Conservation (phyloP, 2,329 filamentous ascomycete genomes). For the Setomelanomma holmii region DNA sequence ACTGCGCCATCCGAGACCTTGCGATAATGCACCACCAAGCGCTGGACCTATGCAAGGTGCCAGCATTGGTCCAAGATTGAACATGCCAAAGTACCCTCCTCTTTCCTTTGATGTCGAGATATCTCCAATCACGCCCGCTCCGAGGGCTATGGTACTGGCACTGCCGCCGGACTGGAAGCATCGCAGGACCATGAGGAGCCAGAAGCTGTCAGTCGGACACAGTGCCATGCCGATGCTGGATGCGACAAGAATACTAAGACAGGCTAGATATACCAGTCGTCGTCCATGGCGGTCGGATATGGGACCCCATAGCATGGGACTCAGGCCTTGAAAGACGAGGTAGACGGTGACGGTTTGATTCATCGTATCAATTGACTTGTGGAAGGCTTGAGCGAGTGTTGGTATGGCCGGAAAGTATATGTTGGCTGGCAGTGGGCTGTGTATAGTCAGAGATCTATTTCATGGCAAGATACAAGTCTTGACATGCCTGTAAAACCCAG, state of each 20-base stretch:
- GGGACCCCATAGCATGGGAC: constrained; percentile 60
- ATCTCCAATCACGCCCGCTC: constrained; percentile 75
- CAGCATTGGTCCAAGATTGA: constrained; percentile 60
- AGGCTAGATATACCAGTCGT: constrained; percentile 58
- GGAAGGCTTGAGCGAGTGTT: constrained; percentile 45
- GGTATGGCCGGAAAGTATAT: constrained; percentile 51
- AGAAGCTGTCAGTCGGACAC: constrained; percentile 40
- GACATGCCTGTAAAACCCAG: constrained; percentile 39
- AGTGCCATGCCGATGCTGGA: constrained; percentile 46
- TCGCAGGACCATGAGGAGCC: constrained; percentile 42
- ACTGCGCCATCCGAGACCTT: constrained; percentile 44
- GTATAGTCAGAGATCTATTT: background rate
- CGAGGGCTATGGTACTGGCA: constrained; percentile 61
- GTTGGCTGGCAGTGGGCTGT: constrained; percentile 49
- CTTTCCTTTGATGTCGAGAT: constrained; percentile 72
- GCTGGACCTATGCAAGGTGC: constrained; percentile 39
- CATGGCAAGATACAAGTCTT: background rate
- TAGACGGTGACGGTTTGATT: constrained; percentile 62
- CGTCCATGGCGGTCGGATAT: constrained; percentile 60
- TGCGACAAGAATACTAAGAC: constrained; percentile 41
- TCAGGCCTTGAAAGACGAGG: constrained; percentile 58
- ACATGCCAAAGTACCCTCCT: constrained; percentile 74
- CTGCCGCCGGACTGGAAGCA: constrained; percentile 50
- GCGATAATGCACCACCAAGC: constrained; percentile 43
- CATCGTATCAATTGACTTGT: constrained; percentile 52